Evolutionary conservation across 805 yeast genomes (phyloP).

Genomic region (Millerozyma miso): DNA sequence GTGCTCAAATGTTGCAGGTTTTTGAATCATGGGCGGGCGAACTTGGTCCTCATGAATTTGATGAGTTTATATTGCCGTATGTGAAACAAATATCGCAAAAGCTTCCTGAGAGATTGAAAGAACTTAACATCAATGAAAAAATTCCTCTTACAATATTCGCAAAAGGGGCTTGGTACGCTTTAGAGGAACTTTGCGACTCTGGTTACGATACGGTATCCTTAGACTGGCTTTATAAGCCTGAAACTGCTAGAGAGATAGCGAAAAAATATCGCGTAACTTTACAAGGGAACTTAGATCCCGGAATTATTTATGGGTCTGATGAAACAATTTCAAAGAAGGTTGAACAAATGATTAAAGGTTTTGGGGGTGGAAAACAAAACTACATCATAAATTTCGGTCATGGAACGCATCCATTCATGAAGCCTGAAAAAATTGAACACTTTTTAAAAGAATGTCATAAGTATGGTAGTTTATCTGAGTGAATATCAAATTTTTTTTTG

Average conservation of each 20-base stretch:
- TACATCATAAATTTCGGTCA: slow-evolving; percentile 96
- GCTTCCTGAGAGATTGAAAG: slow-evolving; percentile 65
- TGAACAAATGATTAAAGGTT: slow-evolving; percentile 81
- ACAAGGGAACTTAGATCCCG: slow-evolving; percentile 97
- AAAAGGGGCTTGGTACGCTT: slow-evolving; percentile 96
- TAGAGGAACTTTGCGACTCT: slow-evolving; percentile 74
- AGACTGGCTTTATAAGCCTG: slow-evolving; percentile 88
- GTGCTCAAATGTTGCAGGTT: slow-evolving; percentile 96
- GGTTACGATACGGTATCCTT: slow-evolving; percentile 87
- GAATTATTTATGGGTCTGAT: slow-evolving; percentile 84
- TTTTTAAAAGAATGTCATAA: slow-evolving; percentile 87
- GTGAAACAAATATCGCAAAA: slow-evolving; percentile 67
- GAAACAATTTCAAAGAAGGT: slow-evolving; percentile 78
- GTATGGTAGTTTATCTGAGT: slow-evolving; percentile 40
- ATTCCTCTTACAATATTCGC: slow-evolving; percentile 91
- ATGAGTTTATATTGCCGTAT: slow-evolving; percentile 86
- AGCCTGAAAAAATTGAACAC: slow-evolving; percentile 81
- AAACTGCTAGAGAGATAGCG: slow-evolving; percentile 71
- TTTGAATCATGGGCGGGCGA: slow-evolving; percentile 99
- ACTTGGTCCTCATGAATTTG: slow-evolving; percentile 83
- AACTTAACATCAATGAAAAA: slow-evolving; percentile 63
- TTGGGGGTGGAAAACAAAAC: slow-evolving; percentile 89
- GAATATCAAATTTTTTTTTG: not conserved
- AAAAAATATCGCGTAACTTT: slow-evolving; percentile 71
- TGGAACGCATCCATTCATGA: slow-evolving; percentile 97